phyloP scores from a whole-genome alignment of 78 protist species.

The Pigoraptor vietnamica region DNA sequence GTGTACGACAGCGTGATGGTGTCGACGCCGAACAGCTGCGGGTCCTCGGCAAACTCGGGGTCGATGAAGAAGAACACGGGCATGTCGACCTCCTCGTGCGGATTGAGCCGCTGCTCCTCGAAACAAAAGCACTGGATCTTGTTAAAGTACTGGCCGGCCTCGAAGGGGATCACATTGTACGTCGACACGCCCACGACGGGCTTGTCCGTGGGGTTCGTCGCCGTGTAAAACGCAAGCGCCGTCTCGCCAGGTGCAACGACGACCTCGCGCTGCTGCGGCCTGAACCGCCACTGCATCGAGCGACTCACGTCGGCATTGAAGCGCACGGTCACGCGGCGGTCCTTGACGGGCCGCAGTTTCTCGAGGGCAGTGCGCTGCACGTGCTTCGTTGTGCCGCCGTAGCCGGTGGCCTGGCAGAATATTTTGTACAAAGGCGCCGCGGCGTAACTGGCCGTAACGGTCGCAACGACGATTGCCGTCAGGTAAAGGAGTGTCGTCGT shows the following conservation, averaged over 20 bases:
- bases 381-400: constrained; percentile 65
- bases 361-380: background rate
- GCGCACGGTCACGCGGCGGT: background rate
- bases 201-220: constrained; percentile 59
- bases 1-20: constrained; percentile 69
- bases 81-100: constrained; percentile 86
- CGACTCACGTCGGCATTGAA: constrained; percentile 37
- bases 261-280: constrained; percentile 21
- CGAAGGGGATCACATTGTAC: constrained; percentile 74
- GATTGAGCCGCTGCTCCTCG: constrained; percentile 74
- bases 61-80: constrained; percentile 94
- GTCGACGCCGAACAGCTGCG: constrained; percentile 22
- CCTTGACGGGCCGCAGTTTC: background rate
- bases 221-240: constrained; percentile 71
- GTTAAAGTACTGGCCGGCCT: constrained; percentile 73
- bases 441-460: no score
- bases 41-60: constrained; percentile 73
- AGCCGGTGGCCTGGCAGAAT: constrained; percentile 74
- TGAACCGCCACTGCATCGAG: constrained; percentile 34
- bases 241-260: constrained; percentile 59
- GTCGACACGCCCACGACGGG: constrained; percentile 78
- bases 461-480: no score
- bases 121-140: constrained; percentile 94
- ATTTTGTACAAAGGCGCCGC: constrained; percentile 83
- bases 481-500: no score